Conservation (phyloP, 441 rosid genomes). For the Rhodomyrtus psidioides region DNA sequence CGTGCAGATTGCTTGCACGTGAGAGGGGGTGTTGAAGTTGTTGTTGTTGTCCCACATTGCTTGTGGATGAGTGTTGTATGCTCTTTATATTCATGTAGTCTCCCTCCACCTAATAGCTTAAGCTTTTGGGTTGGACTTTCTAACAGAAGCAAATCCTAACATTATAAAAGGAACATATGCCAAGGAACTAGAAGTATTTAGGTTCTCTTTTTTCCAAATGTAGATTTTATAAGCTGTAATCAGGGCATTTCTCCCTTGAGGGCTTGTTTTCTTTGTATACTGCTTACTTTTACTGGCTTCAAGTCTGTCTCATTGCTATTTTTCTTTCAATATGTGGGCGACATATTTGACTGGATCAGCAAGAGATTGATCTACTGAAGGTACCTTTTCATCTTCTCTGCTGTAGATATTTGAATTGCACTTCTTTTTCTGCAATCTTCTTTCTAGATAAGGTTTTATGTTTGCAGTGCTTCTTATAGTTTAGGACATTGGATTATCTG, state of each 20-base stretch:
- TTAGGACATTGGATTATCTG: background rate
- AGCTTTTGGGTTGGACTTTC: too few species aligned
- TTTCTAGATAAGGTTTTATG: background rate
- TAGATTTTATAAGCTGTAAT: background rate
- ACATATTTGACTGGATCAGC: constrained; percentile 48
- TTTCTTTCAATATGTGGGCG: constrained; percentile 18
- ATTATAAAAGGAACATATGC: background rate
- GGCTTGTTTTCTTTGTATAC: background rate
- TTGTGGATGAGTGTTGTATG: too few species aligned
- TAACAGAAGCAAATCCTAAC: background rate
- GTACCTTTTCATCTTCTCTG: constrained; percentile 27
- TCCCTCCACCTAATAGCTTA: too few species aligned
- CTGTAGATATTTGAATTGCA: constrained; percentile 4
- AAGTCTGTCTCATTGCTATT: constrained; percentile 5
- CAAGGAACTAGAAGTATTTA: background rate
- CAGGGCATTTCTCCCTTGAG: background rate
- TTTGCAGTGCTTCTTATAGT: background rate
- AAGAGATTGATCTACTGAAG: constrained; percentile 98
- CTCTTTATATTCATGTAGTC: too few species aligned
- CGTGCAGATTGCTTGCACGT: too few species aligned
- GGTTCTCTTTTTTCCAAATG: background rate
- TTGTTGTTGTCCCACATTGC: too few species aligned
- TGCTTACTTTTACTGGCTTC: background rate
- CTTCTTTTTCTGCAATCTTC: background rate
- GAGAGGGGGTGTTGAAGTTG: too few species aligned